phyloP scores from a whole-genome alignment of 768 basidiomycete species.

The Serendipita sp. region DNA sequence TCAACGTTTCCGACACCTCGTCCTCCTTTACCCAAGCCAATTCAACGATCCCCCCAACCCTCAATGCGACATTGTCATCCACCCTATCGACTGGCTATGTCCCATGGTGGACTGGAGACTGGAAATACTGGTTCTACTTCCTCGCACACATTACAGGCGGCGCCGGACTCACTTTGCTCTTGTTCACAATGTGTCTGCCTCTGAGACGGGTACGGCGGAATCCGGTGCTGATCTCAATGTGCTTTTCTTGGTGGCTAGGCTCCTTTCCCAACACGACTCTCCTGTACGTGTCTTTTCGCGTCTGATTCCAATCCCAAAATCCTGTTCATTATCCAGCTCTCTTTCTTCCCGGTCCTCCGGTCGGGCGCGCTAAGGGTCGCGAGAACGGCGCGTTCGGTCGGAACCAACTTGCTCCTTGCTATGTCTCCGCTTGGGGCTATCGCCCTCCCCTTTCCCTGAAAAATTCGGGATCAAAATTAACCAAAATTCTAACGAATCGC shows the following conservation, averaged over 20 bases:
- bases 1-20: neutral
- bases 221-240: conserved; percentile 1
- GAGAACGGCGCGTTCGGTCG: too few relatives aligned
- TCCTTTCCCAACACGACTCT: neutral
- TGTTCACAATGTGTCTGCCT: conserved; percentile 3
- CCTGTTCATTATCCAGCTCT: neutral
- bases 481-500: too few relatives aligned
- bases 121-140: conserved; percentile 7
- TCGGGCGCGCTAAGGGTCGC: too few relatives aligned
- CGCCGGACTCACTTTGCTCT: neutral
- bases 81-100: neutral
- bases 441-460: too few relatives aligned
- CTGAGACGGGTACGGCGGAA: neutral
- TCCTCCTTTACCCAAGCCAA: neutral
- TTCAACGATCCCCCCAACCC: neutral
- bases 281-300: neutral
- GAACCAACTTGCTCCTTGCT: too few relatives aligned
- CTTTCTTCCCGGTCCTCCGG: neutral
- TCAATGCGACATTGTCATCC: neutral
- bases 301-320: neutral
- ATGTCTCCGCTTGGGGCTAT: too few relatives aligned
- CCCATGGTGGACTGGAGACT: neutral
- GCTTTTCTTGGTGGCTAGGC: conserved; percentile 7
- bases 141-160: neutral
- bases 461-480: too few relatives aligned